phyloP scores from a whole-genome alignment of 345 rosid species.

The Aquilaria yunnanensis region DNA sequence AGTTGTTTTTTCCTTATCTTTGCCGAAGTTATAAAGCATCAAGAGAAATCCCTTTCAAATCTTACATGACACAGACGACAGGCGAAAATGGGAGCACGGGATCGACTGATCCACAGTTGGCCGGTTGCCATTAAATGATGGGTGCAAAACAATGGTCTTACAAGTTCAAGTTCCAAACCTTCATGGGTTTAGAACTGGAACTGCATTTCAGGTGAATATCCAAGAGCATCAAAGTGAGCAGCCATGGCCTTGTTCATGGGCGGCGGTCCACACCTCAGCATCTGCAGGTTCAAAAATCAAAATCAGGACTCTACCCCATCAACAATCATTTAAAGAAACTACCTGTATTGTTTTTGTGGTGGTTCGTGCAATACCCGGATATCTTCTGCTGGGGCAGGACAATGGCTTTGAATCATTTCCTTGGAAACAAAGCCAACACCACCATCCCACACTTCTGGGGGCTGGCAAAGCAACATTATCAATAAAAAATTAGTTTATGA shows the following conservation, averaged over 20 bases:
- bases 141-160: background rate
- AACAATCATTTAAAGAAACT: background rate
- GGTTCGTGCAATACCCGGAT: conserved; percentile 39
- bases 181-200: conserved; percentile 74
- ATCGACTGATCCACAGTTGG: no score
- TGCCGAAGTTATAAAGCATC: no score
- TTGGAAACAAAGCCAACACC: conserved; percentile 87
- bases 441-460: conserved; percentile 86
- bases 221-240: conserved; percentile 75
- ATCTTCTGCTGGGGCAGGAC: conserved; percentile 73
- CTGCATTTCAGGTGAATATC: conserved; percentile 76
- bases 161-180: conserved; percentile 12
- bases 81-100: no score
- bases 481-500: background rate
- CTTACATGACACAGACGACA: no score
- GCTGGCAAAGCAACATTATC: conserved; percentile 35
- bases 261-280: conserved; percentile 93
- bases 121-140: background rate
- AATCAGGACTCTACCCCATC: background rate
- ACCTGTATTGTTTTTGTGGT: background rate
- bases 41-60: no score
- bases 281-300: conserved; percentile 29
- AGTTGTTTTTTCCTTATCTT: no score
- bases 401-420: conserved; percentile 83
- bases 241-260: conserved; percentile 99